Conservation (phyloP, 371 early-diverging fungal species). For the Lichtheimia hyalospora region DNA sequence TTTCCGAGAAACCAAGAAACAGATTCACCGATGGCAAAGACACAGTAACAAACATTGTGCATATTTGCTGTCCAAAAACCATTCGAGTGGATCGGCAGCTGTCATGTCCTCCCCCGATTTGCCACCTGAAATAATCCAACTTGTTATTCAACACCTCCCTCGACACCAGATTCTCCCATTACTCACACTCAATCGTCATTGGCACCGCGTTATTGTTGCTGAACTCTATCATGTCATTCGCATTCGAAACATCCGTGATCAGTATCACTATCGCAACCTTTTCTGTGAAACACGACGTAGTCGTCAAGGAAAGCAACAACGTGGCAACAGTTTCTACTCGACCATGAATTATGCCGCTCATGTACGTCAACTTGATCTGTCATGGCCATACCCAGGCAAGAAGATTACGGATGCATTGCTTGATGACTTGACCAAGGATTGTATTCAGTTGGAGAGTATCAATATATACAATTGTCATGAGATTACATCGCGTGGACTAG, state of each 20-base stretch:
- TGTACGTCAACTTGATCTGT: conserved; percentile 12
- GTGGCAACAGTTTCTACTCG: conserved; percentile 8
- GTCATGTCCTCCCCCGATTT: not conserved
- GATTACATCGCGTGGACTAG: not conserved
- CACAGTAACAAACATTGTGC: too few relatives aligned
- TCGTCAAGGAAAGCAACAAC: conserved; percentile 1
- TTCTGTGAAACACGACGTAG: conserved; percentile 16
- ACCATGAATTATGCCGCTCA: conserved; percentile 6
- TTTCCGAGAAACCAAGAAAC: too few relatives aligned
- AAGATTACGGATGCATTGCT: conserved; percentile 9
- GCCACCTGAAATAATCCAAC: conserved; percentile 11
- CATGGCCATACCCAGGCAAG: not conserved
- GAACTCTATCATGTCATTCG: conserved; percentile 2
- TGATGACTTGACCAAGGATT: conserved; percentile 8
- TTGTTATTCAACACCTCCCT: conserved; percentile 2
- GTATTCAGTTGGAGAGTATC: conserved; percentile 8
- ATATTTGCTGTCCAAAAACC: too few relatives aligned
- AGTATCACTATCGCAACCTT: conserved; percentile 13
- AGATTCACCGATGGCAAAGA: too few relatives aligned
- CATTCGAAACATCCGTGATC: conserved; percentile 3
- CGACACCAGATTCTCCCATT: conserved; percentile 4
- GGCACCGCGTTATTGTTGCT: conserved; percentile 5
- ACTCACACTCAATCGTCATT: conserved; percentile 12
- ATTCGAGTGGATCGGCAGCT: too few relatives aligned
- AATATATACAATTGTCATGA: conserved; percentile 14